Percentiles rank a stretch among this genome's conserved stretches.
phyloP scores from a whole-genome alignment of 1,139 yeast genomes.

The Scheffersomyces cryptocercus region DNA sequence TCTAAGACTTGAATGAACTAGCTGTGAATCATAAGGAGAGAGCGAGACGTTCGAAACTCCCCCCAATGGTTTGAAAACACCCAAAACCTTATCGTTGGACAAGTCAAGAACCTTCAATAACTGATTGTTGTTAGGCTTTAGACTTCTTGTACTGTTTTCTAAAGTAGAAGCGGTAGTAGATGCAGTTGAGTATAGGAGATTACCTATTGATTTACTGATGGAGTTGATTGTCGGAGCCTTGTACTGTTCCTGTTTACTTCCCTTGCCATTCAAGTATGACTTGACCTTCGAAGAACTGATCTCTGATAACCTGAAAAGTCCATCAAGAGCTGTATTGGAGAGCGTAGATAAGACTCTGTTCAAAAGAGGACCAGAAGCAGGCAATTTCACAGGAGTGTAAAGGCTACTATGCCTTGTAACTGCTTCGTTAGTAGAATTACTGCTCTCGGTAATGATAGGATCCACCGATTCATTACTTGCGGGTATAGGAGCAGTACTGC shows the following conservation, averaged over 20 bases:
- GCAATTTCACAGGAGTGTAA: slow-evolving; percentile 48
- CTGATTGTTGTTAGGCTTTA: slow-evolving; percentile 33
- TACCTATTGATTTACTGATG: slow-evolving; percentile 32
- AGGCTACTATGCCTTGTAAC: slow-evolving; percentile 4
- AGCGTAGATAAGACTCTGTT: slow-evolving; percentile 48
- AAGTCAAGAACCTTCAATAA: slow-evolving; percentile 49
- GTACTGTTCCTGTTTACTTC: slow-evolving; percentile 8
- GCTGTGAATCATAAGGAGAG: slow-evolving; percentile 61
- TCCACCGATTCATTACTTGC: slow-evolving; percentile 4
- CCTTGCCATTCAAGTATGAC: slow-evolving; percentile 30
- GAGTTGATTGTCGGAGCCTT: slow-evolving; percentile 25
- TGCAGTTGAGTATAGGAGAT: slow-evolving; percentile 36
- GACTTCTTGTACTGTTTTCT: slow-evolving; percentile 26
- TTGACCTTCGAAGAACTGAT: slow-evolving; percentile 46
- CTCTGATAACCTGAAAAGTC: slow-evolving; percentile 51
- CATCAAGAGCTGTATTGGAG: slow-evolving; percentile 57
- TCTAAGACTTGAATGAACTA: slow-evolving; percentile 56
- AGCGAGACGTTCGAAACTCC: slow-evolving; percentile 63
- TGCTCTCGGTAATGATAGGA: slow-evolving; percentile 11
- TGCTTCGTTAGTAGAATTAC: neutral
- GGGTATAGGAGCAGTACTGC: slow-evolving; percentile 9
- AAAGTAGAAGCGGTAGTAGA: slow-evolving; percentile 32
- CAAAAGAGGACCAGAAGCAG: slow-evolving; percentile 46
- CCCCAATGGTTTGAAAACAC: slow-evolving; percentile 57
- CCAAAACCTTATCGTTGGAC: slow-evolving; percentile 41